These are phyloP conservation scores for Talaromyces sp. DNA, from an alignment of 2,329 filamentous ascomycete species.

Conservation along the genomic window DNA sequence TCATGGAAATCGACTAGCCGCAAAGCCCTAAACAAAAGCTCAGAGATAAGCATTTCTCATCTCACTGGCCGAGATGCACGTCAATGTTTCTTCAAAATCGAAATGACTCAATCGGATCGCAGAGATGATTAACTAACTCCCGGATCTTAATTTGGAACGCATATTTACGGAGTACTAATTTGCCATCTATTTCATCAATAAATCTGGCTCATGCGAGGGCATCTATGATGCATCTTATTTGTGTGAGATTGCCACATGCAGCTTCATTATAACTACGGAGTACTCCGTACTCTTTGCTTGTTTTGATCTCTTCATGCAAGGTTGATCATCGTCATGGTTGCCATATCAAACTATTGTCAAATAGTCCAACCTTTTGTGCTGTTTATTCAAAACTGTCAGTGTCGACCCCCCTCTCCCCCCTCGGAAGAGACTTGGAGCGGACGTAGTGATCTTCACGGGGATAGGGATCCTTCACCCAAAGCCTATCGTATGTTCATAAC, in stretches of 20 bases:
- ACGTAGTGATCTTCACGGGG: not conserved
- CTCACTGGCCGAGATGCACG: constrained; percentile 1
- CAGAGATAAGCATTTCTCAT: constrained; percentile 5
- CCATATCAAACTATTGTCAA: constrained; percentile 1
- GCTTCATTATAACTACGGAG: not conserved
- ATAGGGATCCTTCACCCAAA: not conserved
- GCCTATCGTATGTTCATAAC: no score
- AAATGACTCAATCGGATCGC: not conserved
- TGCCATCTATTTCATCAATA: no score
- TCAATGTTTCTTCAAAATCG: not conserved
- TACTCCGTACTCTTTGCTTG: no score
- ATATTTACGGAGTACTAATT: no score
- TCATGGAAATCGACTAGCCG: not conserved
- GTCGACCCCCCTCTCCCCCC: not conserved
- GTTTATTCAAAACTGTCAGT: not conserved
- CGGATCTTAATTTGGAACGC: no score
- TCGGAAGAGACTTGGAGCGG: not conserved
- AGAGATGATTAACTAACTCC: not conserved
- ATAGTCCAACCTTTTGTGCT: not conserved
- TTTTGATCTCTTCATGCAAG: not conserved
- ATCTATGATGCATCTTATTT: not conserved
- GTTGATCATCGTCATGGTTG: not conserved
- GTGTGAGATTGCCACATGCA: not conserved
- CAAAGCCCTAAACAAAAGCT: not conserved
- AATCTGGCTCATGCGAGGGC: not conserved